Evolutionary conservation across 2,329 filamentous ascomycete genomes (phyloP).

Genomic region (Lachnellula hyalina): DNA sequence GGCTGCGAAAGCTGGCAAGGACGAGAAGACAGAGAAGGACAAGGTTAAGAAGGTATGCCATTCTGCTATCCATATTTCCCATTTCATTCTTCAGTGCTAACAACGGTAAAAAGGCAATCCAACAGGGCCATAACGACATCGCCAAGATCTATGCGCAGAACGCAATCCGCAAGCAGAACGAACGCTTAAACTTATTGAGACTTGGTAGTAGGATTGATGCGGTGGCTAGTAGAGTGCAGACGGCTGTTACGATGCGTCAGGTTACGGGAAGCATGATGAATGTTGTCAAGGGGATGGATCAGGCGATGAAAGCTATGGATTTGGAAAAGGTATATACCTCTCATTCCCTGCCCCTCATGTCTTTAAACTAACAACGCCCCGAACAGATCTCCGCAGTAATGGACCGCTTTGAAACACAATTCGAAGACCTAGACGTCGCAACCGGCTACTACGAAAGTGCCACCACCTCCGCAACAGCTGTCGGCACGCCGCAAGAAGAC

Average conservation of each 20-base stretch:
- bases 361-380: neutral
- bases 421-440: slow-evolving; percentile 45
- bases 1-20: slow-evolving; percentile 55
- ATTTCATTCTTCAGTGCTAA: neutral
- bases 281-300: slow-evolving; percentile 56
- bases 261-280: slow-evolving; percentile 58
- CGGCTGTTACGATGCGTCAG: slow-evolving; percentile 56
- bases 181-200: slow-evolving; percentile 53
- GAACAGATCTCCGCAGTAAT: slow-evolving; percentile 57
- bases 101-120: slow-evolving; percentile 44
- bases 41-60: slow-evolving; percentile 53
- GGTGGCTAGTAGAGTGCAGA: slow-evolving; percentile 54
- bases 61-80: neutral
- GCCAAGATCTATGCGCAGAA: slow-evolving; percentile 60
- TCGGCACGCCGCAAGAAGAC: slow-evolving; percentile 72
- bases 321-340: slow-evolving; percentile 46
- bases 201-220: slow-evolving; percentile 55
- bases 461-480: slow-evolving; percentile 71
- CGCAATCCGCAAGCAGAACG: slow-evolving; percentile 58
- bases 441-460: slow-evolving; percentile 68
- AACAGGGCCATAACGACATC: slow-evolving; percentile 54
- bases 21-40: slow-evolving; percentile 54
- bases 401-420: slow-evolving; percentile 58
- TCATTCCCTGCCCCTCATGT: neutral
- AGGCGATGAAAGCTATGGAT: slow-evolving; percentile 59